Conservation (phyloP, 2,329 filamentous ascomycete genomes). For the Microdochium trichocladiopsis region DNA sequence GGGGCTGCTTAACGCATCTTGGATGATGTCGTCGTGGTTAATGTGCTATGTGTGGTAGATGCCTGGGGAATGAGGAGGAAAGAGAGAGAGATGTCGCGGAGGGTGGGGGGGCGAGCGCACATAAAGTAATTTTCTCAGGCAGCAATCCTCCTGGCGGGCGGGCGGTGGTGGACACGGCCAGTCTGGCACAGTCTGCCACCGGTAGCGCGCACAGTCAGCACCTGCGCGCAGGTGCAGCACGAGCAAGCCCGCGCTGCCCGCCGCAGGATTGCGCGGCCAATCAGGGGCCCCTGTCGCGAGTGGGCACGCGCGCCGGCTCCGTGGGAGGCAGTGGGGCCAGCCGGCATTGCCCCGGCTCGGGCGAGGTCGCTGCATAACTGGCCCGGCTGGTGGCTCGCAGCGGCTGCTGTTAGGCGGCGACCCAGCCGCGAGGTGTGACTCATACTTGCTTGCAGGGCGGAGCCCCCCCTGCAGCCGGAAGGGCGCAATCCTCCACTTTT, state of each 20-base stretch:
- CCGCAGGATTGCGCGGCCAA: not conserved
- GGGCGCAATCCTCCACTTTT: not conserved
- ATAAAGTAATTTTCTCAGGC: not conserved
- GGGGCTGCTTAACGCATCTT: slow-evolving; percentile 54
- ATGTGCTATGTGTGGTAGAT: slow-evolving; percentile 24
- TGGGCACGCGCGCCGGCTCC: not conserved
- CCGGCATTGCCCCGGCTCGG: not conserved
- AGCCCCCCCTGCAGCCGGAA: not conserved
- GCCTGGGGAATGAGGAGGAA: slow-evolving; percentile 23
- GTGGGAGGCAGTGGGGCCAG: not conserved
- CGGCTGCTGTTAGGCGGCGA: not conserved
- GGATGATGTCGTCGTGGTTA: slow-evolving; percentile 29
- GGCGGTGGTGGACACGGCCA: not conserved
- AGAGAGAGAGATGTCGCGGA: slow-evolving; percentile 20
- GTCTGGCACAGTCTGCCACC: not conserved
- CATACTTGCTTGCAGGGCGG: not conserved
- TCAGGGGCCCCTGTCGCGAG: not conserved
- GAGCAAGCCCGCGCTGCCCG: not conserved
- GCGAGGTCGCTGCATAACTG: not conserved
- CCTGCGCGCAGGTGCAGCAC: not conserved
- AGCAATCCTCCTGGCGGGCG: not conserved
- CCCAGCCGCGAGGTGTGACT: not conserved
- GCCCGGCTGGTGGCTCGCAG: not conserved
- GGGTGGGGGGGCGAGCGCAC: not conserved
- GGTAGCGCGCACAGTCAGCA: not conserved